Evolutionary conservation across 257 asterid genomes (phyloP).

Genomic region (Solanum pennellii): DNA sequence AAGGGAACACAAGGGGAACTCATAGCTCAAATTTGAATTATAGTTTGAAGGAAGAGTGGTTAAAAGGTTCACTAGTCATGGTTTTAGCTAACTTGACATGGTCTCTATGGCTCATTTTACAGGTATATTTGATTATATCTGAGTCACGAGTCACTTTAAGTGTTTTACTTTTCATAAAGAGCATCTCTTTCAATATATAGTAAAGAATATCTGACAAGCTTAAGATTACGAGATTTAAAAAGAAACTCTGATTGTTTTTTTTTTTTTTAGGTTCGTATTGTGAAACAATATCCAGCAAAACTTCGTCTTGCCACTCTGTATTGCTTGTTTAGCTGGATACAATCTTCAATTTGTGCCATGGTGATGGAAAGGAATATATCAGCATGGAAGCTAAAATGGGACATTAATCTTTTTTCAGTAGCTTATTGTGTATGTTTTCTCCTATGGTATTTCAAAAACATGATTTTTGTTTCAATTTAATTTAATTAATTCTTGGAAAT

Average conservation of each 20-base stretch:
- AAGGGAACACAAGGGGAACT: not conserved
- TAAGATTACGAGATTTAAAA: too few relatives aligned
- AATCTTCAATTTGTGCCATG: slow-evolving; percentile 44
- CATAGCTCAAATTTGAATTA: not conserved
- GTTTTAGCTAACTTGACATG: slow-evolving; percentile 33
- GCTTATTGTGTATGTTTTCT: slow-evolving; percentile 47
- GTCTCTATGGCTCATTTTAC: slow-evolving; percentile 59
- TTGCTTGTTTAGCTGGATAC: slow-evolving; percentile 58
- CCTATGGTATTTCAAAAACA: not conserved
- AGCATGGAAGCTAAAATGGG: slow-evolving; percentile 57
- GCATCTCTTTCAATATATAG: too few relatives aligned
- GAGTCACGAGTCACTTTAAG: not conserved
- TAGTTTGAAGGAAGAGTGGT: slow-evolving; percentile 20
- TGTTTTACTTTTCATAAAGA: not conserved
- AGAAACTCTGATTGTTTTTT: not conserved
- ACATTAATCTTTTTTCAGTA: slow-evolving; percentile 44
- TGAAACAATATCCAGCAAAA: slow-evolving; percentile 48
- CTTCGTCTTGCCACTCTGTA: slow-evolving; percentile 39
- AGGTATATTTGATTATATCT: slow-evolving; percentile 19
- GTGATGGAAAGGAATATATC: slow-evolving; percentile 35
- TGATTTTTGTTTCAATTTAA: not conserved
- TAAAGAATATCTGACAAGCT: too few relatives aligned
- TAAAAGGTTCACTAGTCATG: slow-evolving; percentile 49
- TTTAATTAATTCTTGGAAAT: not conserved
- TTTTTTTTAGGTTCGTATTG: slow-evolving; percentile 23